Evolutionary conservation across 2,329 filamentous ascomycete genomes (phyloP).

Genomic region (Cercospora sp.): DNA sequence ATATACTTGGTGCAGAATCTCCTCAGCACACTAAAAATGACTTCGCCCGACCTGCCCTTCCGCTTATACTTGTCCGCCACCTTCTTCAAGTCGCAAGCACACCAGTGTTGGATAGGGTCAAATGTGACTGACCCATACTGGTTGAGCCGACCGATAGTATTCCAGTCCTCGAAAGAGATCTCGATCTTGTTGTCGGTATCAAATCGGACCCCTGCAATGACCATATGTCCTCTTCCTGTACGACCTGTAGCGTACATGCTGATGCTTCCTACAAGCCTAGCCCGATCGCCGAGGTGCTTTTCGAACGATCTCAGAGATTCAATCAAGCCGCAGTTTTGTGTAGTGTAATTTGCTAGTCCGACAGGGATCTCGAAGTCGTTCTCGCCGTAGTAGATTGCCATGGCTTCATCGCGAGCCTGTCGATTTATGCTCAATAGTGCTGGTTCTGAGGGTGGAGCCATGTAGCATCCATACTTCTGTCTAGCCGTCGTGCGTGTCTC

Average conservation of each 20-base stretch:
- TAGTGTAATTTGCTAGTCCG: not conserved
- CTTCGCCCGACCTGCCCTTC: not conserved
- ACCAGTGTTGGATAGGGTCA: not conserved
- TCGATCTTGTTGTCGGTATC: not conserved
- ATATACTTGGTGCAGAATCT: not conserved
- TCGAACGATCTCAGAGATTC: not conserved
- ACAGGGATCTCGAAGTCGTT: not conserved
- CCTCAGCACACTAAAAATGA: not conserved
- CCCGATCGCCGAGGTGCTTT: not conserved
- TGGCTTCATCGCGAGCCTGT: not conserved
- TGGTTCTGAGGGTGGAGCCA: not conserved
- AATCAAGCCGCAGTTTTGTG: not conserved
- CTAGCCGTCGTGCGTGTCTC: not conserved
- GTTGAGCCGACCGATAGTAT: not conserved
- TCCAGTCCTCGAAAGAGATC: not conserved
- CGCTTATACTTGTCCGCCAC: not conserved
- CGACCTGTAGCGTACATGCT: not conserved
- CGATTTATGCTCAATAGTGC: not conserved
- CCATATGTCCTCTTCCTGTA: not conserved
- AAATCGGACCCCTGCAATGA: not conserved
- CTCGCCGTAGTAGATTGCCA: constrained; percentile 1
- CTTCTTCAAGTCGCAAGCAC: not conserved
- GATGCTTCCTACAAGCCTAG: not conserved
- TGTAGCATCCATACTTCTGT: not conserved
- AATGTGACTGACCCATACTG: not conserved